Evolutionary conservation across 768 basidiomycete genomes (phyloP), one percentile per base, ranked within the genome.

Genomic region (Mycena kentingensis): DNA sequence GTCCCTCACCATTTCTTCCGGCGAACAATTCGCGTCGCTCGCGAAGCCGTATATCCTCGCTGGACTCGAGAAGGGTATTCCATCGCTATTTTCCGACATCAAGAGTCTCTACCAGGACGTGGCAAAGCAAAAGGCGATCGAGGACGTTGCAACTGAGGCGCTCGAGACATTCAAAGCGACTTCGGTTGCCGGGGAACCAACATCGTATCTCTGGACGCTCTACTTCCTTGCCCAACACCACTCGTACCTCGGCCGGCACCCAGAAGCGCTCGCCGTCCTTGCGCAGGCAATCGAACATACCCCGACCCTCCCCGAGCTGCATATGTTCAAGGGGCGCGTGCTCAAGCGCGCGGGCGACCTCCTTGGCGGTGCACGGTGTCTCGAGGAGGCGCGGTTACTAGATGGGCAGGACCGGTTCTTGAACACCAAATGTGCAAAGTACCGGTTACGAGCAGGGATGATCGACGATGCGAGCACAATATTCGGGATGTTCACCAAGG

Each of bases 321-420:
- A 87, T 59, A 88, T 88, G 67, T 83, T 85, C 57, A 86, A 84
- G 63, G 97, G 85, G 0, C 87, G 90, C 3, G 81, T 90, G 13
- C 73, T 96, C 35, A 98, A 98, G 65, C 84, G 94, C 12, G 79
- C 85, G 0, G 94, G 95, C 0, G 93, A 98, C 60, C 72, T 77
- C 1, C 69, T 78, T 22, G 87, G 84, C 0, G 97, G 94, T 0
- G 89, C 92, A 0, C 70, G 73, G 5, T 77, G 78, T 29, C 77
- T 94, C 69, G 88, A 96, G 60, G 87, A 90, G 15, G 94, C 97
- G 3, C 76, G 93, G 37, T 64, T 79, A 21, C 72, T 99, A 43
- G 97, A 99, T 66, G 87, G 91, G 0, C 97, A 98, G 70, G 97
- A 99, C 66, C 77, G 97, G 38, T 97, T 93, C 71, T 67, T 99